Evolutionary conservation across 192 early-diverging fungal species (phyloP).

Genomic region (Coemansia sp.): DNA sequence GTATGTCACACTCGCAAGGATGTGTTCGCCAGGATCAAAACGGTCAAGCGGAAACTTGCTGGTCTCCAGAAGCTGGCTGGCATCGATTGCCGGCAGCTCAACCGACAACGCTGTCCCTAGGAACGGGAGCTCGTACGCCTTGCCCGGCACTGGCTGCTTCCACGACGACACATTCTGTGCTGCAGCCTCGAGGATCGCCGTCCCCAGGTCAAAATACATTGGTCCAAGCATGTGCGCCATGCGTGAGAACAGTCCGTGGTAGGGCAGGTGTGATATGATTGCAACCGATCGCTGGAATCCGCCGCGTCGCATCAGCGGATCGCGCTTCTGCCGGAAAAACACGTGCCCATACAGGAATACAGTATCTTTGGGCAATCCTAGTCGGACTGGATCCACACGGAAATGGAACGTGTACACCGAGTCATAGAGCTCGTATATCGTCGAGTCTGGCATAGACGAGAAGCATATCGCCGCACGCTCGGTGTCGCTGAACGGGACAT

Average conservation of each 20-base stretch:
- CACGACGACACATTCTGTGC: constrained; percentile 77
- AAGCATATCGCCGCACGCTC: constrained; percentile 79
- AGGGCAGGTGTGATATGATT: constrained; percentile 84
- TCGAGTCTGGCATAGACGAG: constrained; percentile 77
- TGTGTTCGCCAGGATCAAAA: constrained; percentile 69
- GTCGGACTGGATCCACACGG: constrained; percentile 58
- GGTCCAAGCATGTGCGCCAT: constrained; percentile 75
- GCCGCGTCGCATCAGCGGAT: constrained; percentile 80
- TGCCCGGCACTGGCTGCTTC: constrained; percentile 58
- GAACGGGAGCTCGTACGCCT: constrained; percentile 70
- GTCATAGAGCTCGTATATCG: constrained; percentile 73
- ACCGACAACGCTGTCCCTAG: constrained; percentile 68
- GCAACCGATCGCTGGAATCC: constrained; percentile 94
- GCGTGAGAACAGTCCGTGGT: constrained; percentile 80
- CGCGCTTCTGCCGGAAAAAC: constrained; percentile 91
- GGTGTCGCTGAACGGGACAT: constrained; percentile 61
- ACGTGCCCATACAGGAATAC: constrained; percentile 78
- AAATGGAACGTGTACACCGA: constrained; percentile 72
- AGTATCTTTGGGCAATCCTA: constrained; percentile 43
- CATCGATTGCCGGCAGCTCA: constrained; percentile 63
- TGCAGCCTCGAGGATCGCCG: constrained; percentile 76
- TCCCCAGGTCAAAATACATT: constrained; percentile 77
- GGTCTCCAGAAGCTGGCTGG: constrained; percentile 74
- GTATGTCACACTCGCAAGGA: constrained; percentile 66
- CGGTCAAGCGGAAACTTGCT: constrained; percentile 66